Evolutionary conservation across 352 stramenopile species (phyloP), one percentile per base, ranked within the genome.

Genomic region (Nothophytophthora sp.): DNA sequence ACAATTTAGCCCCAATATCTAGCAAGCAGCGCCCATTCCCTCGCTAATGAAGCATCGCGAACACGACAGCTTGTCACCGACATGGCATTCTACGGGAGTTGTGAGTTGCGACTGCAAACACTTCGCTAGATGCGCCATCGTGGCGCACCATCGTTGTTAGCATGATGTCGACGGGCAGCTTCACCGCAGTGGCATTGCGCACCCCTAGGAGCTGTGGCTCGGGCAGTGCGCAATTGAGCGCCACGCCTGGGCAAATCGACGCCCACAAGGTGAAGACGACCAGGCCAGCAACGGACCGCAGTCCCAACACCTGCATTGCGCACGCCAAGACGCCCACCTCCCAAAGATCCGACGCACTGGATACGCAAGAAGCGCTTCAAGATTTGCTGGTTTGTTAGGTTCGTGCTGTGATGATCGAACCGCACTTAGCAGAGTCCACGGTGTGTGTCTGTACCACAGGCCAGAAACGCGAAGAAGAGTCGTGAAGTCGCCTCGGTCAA

Each of bases 201-300:
- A 70, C 41, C 15, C 64, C 64, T 3, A 49, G 32, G 23, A 70
- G 52, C 20, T 60, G 33, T 22, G 60, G 64, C 20, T 67, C 49
- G 1, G 64, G 64, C 28, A 73, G 50, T 13, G 45, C 55, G 25
- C 64, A 73, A 33, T 67, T 63, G 5, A 70, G 33, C 16, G 59
- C 54, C 0, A 7, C 16, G 15, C 9, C 35, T n/a, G 27, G 8
- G 5, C 3, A 18, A 18, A 42, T 23, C 3, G 10, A 48, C 2
- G 27, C 23, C 20, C 15, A 39, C 32, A 2, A 54, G 15, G 15
- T 52, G 30, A 11, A 52, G 45, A 23, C 19, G 7, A 36, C 34
- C 11, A 37, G 19, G 16, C 18, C 22, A 15, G 16, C 24, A 20
- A 8, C 2, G 23, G 28, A 19, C 40, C 37, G 47, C 8, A 24